Conservation (phyloP, 176 grass and related monocot species). For the Tillandsia leiboldiana region DNA sequence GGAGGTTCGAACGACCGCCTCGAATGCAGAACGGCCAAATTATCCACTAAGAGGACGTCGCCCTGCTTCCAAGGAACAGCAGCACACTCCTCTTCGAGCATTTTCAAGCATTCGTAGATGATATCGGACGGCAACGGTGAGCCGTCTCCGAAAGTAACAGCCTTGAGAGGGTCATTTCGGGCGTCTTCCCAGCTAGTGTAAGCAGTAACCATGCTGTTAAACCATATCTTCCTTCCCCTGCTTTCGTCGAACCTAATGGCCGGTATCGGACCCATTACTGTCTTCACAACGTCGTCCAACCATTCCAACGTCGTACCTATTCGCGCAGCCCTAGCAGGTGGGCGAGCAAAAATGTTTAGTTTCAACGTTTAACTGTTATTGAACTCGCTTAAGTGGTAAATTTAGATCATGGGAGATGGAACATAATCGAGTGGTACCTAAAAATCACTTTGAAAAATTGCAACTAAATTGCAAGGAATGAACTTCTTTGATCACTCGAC, state of each 20-base stretch:
- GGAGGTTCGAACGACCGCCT: conserved; percentile 67
- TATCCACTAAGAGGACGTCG: conserved; percentile 72
- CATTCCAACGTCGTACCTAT: conserved; percentile 84
- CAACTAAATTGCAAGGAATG: neutral
- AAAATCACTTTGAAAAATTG: no score
- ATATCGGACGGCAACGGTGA: conserved; percentile 47
- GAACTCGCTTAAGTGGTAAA: no score
- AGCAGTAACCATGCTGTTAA: conserved; percentile 94
- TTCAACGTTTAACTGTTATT: no score
- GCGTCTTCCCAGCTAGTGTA: conserved; percentile 89
- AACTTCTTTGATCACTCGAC: neutral
- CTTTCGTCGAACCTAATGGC: conserved; percentile 58
- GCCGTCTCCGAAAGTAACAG: conserved; percentile 71
- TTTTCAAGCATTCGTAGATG: conserved; percentile 47
- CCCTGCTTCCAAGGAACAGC: conserved; percentile 66
- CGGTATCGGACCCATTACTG: conserved; percentile 67
- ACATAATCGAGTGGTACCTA: no score
- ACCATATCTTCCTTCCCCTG: conserved; percentile 71
- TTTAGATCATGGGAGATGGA: no score
- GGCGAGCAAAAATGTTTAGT: neutral
- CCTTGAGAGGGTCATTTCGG: conserved; percentile 75
- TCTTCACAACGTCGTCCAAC: conserved; percentile 61
- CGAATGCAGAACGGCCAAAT: conserved; percentile 74
- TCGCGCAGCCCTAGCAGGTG: conserved; percentile 32
- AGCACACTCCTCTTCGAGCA: conserved; percentile 65